Base-by-base conservation (phyloP, 768 basidiomycete genomes). In the Mrakia hoshinonis region DNA sequence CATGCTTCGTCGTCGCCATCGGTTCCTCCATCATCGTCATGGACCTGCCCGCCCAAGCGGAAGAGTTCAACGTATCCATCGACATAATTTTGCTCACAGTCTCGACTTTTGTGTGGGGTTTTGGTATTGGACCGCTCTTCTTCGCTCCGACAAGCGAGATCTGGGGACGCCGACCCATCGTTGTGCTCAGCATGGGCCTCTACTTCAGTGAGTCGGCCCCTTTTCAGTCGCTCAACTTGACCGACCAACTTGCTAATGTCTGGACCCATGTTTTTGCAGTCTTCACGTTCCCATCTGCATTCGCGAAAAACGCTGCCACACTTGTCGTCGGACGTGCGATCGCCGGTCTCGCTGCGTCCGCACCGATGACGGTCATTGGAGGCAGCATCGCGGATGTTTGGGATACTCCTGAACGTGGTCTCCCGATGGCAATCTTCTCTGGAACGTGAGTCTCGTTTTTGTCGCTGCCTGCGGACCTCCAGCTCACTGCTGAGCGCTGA, bases 281-380 rank as follows among this genome's bases (percentile, higher is more conserved):
- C 67, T 79, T 80, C 75, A 79, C 78, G n/a, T 75, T 79, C 22
- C 79, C 78, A 1, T 77, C 73, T 26, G 78, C 77, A 1, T 72
- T 79, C 20, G 75, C 79, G 2, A 73, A 76, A 34, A 77, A 77
- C 66, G 74, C 75, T 34, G 76, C 73, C 18, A 75, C 77, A 60
- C 38, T 79, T 15, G 68, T 79, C 61, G 76, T 77, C 55, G 77
- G 76, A 52, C 77, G 80, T 31, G 72, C 76, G 46, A 51, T 80
- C 46, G 77, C 78, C 38, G 79, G 79, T 13, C 66, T 76, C 48
- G 74, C 74, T 20, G 77, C 77, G 2, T 77, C 77, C 0, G 76
- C 78, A 0, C 78, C 77, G 4, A 75, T 80, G 74, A 76, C 75
- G 1, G 76, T 64, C 47, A 65, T 68, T 13, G 71, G 47, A 9